These are phyloP conservation scores for Neoboletus subvelutipes DNA, from an alignment of 768 basidiomycete genomes.

Conservation along the genomic window DNA sequence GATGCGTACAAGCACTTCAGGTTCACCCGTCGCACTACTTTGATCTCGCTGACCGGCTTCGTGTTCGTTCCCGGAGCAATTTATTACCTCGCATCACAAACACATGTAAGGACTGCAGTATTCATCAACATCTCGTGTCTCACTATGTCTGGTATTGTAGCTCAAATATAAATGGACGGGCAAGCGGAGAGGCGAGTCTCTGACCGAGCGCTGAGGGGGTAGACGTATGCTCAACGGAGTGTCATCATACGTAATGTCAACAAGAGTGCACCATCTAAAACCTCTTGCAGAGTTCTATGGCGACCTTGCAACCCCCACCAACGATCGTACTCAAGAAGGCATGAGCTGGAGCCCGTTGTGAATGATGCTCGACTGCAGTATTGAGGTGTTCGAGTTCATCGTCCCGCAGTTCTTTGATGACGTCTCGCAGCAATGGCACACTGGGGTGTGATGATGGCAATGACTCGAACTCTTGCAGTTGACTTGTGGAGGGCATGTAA, in stretches of 20 bases:
- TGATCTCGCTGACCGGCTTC: conserved; percentile 61
- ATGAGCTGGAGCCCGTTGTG: conserved; percentile 90
- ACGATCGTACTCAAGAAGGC: conserved; percentile 84
- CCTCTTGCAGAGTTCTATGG: conserved; percentile 87
- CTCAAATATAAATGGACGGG: conserved; percentile 55
- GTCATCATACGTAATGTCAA: conserved; percentile 2
- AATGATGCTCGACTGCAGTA: conserved; percentile 82
- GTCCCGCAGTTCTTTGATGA: conserved; percentile 85
- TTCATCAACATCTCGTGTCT: conserved; percentile 4
- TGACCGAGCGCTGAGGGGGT: conserved; percentile 31
- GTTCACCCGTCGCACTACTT: conserved; percentile 69
- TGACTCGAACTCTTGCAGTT: conserved; percentile 71
- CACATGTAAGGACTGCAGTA: conserved; percentile 38
- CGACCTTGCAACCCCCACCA: conserved; percentile 82
- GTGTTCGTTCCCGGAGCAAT: conserved; percentile 62
- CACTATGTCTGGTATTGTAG: conserved; percentile 30
- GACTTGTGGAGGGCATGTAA: conserved; percentile 46
- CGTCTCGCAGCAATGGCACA: conserved; percentile 64
- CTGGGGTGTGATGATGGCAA: conserved; percentile 73
- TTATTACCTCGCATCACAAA: conserved; percentile 42
- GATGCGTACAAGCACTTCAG: conserved; percentile 80
- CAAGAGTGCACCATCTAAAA: conserved; percentile 43
- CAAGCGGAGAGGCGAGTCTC: conserved; percentile 45
- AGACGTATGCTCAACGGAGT: neutral
- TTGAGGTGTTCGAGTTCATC: conserved; percentile 95